Base-by-base conservation (phyloP, 31 red algal species). In the Endocladia muricata region DNA sequence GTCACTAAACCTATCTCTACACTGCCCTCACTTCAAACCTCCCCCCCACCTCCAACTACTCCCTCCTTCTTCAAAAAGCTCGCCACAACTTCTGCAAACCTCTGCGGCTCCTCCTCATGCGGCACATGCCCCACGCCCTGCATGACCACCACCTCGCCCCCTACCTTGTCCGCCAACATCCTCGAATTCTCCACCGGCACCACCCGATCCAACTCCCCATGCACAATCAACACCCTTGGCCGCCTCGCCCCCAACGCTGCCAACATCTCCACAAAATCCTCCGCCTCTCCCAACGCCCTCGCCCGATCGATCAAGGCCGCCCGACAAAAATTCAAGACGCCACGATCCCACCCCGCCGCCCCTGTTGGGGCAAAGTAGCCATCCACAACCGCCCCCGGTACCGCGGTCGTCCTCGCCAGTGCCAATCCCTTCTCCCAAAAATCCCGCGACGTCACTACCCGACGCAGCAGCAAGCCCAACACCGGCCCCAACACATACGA, bases 21-120 rank as follows among this genome's bases (percentile, higher is more conserved):
- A n/a, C n/a, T n/a, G n/a, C n/a, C n/a, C n/a, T n/a, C n/a, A n/a
- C n/a, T n/a, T n/a, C n/a, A n/a, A n/a, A n/a, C n/a, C n/a, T n/a
- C n/a, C n/a, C n/a, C n/a, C n/a, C n/a, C n/a, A n/a, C n/a, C n/a
- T n/a, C n/a, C n/a, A n/a, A n/a, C n/a, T 23, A 72, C 35, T 0
- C 39, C 68, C 22, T 26, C 34, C 5, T 72, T 13, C n/a, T 65
- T 28, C 34, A 89, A 29, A 54, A 82, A 92, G 6, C 38, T 5
- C 33, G 3, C 37, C 22, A 95, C 82, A 40, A 77, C 55, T 6
- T 86, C 32, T 19, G 77, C 48, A 76, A 96, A 90, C 11, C 48
- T 26, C 11, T 88, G 38, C 61, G 93, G 86, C 37, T 22, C 31
- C 64, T 96, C 93, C 82, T 96, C 93, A 49, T 96, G 93, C 17